A percentile compares a stretch with the other conserved stretches of the same genome.
phyloP scores from a whole-genome alignment of 805 yeast species.

The Yarrowia yakushimensis region DNA sequence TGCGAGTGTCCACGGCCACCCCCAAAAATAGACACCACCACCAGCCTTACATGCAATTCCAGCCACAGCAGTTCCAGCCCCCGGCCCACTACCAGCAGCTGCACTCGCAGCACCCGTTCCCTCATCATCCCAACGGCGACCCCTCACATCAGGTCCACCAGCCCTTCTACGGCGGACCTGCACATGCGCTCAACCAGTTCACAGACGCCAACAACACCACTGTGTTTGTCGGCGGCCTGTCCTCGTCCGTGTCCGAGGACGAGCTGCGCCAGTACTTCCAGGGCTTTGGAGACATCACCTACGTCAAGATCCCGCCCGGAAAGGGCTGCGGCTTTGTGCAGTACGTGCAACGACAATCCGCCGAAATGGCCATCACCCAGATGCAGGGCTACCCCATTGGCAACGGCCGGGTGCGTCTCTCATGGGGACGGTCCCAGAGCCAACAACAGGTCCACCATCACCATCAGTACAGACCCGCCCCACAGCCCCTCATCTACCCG shows the following conservation, averaged over 20 bases:
- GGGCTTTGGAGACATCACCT: slow-evolving; percentile 63
- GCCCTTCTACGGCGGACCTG: slow-evolving; percentile 33
- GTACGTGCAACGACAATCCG: slow-evolving; percentile 69
- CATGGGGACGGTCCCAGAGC: slow-evolving; percentile 75
- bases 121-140: neutral
- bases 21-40: slow-evolving; percentile 44
- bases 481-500: slow-evolving; percentile 38
- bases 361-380: slow-evolving; percentile 77
- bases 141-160: slow-evolving; percentile 29
- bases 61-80: slow-evolving; percentile 25
- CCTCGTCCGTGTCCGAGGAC: slow-evolving; percentile 52
- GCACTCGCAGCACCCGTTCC: slow-evolving; percentile 23
- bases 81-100: slow-evolving; percentile 24
- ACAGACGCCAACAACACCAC: slow-evolving; percentile 84
- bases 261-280: slow-evolving; percentile 59
- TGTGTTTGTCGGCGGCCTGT: slow-evolving; percentile 77
- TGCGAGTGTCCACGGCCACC: slow-evolving; percentile 70
- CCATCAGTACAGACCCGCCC: slow-evolving; percentile 37
- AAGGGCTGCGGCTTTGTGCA: slow-evolving; percentile 88
- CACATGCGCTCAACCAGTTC: slow-evolving; percentile 46
- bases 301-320: slow-evolving; percentile 64
- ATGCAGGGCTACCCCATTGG: slow-evolving; percentile 92
- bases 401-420: slow-evolving; percentile 73
- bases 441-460: slow-evolving; percentile 29
- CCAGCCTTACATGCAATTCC: slow-evolving; percentile 27